Conservation (phyloP, 768 basidiomycete genomes). For the Thelephora ganbajun region DNA sequence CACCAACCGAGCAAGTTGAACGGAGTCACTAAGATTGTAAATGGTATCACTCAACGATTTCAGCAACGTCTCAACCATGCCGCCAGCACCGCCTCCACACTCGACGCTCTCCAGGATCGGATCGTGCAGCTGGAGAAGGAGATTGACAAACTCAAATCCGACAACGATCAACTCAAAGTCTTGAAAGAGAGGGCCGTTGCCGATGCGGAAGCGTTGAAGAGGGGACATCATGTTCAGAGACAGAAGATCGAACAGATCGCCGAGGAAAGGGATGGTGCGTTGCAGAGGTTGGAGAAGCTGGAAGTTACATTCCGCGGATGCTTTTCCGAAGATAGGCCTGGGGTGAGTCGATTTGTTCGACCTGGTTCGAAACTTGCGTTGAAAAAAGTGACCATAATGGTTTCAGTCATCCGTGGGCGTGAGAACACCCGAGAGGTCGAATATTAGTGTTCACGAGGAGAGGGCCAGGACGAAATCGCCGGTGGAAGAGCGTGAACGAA, state of each 20-base stretch:
- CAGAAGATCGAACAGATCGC: conserved; percentile 17
- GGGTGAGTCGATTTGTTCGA: conserved; percentile 14
- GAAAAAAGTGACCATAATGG: not conserved
- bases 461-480: not conserved
- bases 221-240: conserved; percentile 12
- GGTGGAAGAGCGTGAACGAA: not conserved
- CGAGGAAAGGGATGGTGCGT: conserved; percentile 19
- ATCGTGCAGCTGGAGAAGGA: conserved; percentile 14
- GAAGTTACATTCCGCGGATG: conserved; percentile 28
- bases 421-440: not conserved
- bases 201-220: conserved; percentile 22
- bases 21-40: too few relatives aligned
- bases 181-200: conserved; percentile 16
- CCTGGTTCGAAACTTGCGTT: conserved; percentile 6
- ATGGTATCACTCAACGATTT: too few relatives aligned
- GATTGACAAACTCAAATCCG: conserved; percentile 24
- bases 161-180: conserved; percentile 13
- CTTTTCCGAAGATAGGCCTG: conserved; percentile 21
- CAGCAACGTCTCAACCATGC: too few relatives aligned
- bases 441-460: not conserved
- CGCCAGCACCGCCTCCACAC: too few relatives aligned
- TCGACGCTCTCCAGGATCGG: conserved; percentile 6
- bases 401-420: not conserved
- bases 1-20: too few relatives aligned
- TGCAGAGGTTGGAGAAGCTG: conserved; percentile 14